These are phyloP conservation scores for Plasmodium blacklocki DNA, from an alignment of 169 alveolate genomes.

Conservation along the genomic window DNA sequence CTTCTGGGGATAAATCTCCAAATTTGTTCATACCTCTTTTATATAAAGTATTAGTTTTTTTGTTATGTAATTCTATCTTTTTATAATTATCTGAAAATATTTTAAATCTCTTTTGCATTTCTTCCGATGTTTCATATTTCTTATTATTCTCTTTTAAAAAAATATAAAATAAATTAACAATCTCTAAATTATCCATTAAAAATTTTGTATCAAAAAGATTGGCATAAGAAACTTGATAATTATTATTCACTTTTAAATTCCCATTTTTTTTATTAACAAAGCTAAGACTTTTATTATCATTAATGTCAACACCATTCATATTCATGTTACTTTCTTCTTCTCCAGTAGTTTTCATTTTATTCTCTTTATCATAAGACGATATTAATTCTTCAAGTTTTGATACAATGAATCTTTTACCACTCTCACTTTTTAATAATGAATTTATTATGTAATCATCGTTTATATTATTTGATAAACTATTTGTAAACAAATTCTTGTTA, in stretches of 20 bases:
- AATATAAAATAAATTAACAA: constrained; percentile 37
- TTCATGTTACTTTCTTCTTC: not conserved
- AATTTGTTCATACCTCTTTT: constrained; percentile 74
- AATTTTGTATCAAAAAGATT: constrained; percentile 24
- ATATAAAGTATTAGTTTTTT: constrained; percentile 25
- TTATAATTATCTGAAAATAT: constrained; percentile 41
- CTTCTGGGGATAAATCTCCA: constrained; percentile 77
- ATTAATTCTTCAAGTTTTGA: constrained; percentile 41
- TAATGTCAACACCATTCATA: not conserved
- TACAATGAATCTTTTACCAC: constrained; percentile 49
- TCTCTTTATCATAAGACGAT: not conserved
- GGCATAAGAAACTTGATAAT: not conserved
- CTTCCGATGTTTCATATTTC: constrained; percentile 32
- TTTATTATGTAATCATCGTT: constrained; percentile 39
- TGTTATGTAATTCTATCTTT: constrained; percentile 69
- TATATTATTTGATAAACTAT: not conserved
- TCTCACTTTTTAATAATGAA: constrained; percentile 32
- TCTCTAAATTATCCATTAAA: constrained; percentile 67
- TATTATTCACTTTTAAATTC: constrained; percentile 6
- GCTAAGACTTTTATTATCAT: not conserved
- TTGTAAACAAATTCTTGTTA: not conserved
- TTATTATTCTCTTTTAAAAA: constrained; percentile 38
- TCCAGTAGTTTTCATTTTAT: not conserved
- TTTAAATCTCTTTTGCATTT: constrained; percentile 38
- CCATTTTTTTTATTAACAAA: constrained; percentile 13